A percentile compares a stretch with the other conserved stretches of the same genome.
Conservation (phyloP, 2,329 filamentous ascomycete species). For the Parastagonospora avenae region DNA sequence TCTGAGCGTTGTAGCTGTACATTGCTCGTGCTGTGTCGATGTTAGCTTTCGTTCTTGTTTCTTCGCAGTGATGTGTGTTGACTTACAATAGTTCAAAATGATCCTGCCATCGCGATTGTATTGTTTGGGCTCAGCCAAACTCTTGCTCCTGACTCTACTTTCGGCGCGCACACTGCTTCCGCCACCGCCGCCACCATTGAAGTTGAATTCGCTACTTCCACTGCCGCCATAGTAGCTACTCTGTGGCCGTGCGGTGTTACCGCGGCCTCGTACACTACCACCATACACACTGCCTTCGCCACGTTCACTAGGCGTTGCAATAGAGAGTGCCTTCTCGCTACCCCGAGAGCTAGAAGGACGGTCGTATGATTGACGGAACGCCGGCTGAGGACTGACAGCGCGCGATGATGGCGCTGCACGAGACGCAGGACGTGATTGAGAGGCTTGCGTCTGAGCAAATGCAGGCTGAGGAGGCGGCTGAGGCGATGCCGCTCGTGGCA, state of each 20-base stretch:
- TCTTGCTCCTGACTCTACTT: conserved; percentile 72
- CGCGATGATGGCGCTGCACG: conserved; percentile 45
- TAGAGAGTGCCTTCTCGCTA: conserved; percentile 54
- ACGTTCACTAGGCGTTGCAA: conserved; percentile 39
- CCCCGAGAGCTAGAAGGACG: conserved; percentile 54
- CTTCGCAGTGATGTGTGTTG: not conserved
- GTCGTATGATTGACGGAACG: conserved; percentile 54
- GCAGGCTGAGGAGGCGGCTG: conserved; percentile 51
- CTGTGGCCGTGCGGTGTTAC: conserved; percentile 43
- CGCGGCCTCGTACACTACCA: conserved; percentile 46
- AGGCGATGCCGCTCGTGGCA: conserved; percentile 50
- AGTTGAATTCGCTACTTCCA: conserved; percentile 33
- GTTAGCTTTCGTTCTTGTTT: conserved; percentile 7
- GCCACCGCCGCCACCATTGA: conserved; percentile 25
- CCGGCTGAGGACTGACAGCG: conserved; percentile 59
- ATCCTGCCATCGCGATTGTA: conserved; percentile 85
- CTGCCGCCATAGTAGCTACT: conserved; percentile 51
- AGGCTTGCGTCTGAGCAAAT: conserved; percentile 18
- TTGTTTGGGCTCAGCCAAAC: conserved; percentile 82
- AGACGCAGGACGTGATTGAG: conserved; percentile 34
- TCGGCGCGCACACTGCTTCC: conserved; percentile 39
- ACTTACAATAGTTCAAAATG: conserved; percentile 93
- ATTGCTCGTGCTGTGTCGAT: conserved; percentile 76
- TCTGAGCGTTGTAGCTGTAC: conserved; percentile 93
- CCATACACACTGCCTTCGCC: conserved; percentile 48